Percentiles rank a stretch among this genome's conserved stretches.
phyloP scores from a whole-genome alignment of 2,329 filamentous ascomycete species.

The Myriangium duriaei region DNA sequence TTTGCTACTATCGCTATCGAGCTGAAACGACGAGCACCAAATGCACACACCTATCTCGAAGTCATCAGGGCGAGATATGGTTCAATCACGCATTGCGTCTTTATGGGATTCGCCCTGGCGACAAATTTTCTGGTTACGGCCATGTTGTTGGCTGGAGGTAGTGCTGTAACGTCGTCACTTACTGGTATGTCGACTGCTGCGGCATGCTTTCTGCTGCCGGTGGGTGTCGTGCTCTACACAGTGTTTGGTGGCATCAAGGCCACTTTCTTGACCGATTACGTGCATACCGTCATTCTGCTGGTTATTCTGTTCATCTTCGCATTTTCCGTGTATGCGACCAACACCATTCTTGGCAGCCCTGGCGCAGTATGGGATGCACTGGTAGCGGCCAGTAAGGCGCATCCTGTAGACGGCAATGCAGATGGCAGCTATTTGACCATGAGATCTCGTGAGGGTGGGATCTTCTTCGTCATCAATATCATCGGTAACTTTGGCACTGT shows the following conservation, averaged over 20 bases:
- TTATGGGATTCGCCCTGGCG: slow-evolving; percentile 68
- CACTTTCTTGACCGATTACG: slow-evolving; percentile 74
- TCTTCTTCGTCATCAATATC: slow-evolving; percentile 75
- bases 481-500: slow-evolving; percentile 76
- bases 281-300: slow-evolving; percentile 74
- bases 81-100: slow-evolving; percentile 57
- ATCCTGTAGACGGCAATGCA: slow-evolving; percentile 70
- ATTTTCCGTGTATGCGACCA: slow-evolving; percentile 68
- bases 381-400: slow-evolving; percentile 50
- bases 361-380: slow-evolving; percentile 67
- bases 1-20: slow-evolving; percentile 88
- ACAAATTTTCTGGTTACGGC: slow-evolving; percentile 72
- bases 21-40: slow-evolving; percentile 73
- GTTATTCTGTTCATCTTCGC: slow-evolving; percentile 79
- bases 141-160: slow-evolving; percentile 77
- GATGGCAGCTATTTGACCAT: slow-evolving; percentile 80
- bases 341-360: slow-evolving; percentile 60
- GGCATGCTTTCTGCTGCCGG: slow-evolving; percentile 69
- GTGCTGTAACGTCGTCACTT: slow-evolving; percentile 57
- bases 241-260: slow-evolving; percentile 67
- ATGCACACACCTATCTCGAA: slow-evolving; percentile 67
- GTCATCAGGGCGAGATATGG: slow-evolving; percentile 74
- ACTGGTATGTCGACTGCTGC: slow-evolving; percentile 67
- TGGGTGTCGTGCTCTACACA: slow-evolving; percentile 73
- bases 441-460: slow-evolving; percentile 64